Base-by-base conservation (phyloP, 345 rosid species). In the Aquilaria yunnanensis region DNA sequence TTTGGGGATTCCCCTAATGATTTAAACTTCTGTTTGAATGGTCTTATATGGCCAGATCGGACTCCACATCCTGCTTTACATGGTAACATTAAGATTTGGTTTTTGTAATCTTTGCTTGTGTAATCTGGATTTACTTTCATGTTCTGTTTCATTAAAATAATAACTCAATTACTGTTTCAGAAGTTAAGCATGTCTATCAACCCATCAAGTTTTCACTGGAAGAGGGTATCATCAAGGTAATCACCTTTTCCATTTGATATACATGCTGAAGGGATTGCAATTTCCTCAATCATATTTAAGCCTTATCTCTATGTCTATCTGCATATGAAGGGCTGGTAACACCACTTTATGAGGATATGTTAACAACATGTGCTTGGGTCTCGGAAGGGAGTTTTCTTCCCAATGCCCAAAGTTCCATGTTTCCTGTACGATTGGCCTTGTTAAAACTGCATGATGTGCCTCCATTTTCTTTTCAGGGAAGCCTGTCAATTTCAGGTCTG, bases 1-100 rank as follows among this genome's bases (percentile, higher is more conserved):
- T 94, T 86, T 73, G 99, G 97, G 72, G 99, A 94, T 70, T 69
- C 72, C 52, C 97, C 97, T 57, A 94, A 94, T 78, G 99, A 94
- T 79, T 74, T 81, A 74, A 94, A 94, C 80, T 94, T 94, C 75
- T 90, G 99, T 77, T 73, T 94, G 76, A 80, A 90, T 58, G 99
- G 99, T 56, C 75, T 94, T 77, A 70, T 54, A 48, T 94, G 99
- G 99, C 99, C 99, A 11, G 95, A 94, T 78, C 77, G 99, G 72
- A 88, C 92, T 60, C 86, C 91, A 41, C 99, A 90, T 81, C 99
- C 97, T 61, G 92, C 92, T 64, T 54, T 90, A 70, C 84, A 90
- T 33, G 99, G 99, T 94, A 81, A 71, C 43, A 34, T 73, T 48
- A 56, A 51, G 29, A 57, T 70, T 49, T 65, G 47, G 16, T 59